Evolutionary conservation across 2,329 filamentous ascomycete species (phyloP), one percentile per base, ranked within the genome.

Genomic region (Calycina herbarum): DNA sequence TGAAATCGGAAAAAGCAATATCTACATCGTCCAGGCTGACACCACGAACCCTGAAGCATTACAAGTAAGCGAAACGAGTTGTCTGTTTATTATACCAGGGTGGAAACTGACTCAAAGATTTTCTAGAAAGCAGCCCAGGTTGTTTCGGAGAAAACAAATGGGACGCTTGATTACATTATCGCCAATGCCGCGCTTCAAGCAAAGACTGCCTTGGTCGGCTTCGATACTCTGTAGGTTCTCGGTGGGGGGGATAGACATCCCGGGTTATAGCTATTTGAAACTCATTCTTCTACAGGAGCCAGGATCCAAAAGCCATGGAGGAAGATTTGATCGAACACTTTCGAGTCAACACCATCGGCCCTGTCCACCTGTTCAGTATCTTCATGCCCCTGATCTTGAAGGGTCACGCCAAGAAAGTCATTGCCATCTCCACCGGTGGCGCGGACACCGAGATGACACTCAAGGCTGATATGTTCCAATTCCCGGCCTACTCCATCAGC

Each of bases 331-430:
- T 68, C 1, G 31, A 73, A 10, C 15, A 61, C 0, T 81, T 82
- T 69, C 72, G 80, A 3, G 75, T 77, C 69, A 88, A 88, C 64
- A 81, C 82, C 13, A 59, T 85, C 17, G 83, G 79, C 57, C 80
- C 82, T 64, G 76, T 87, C 62, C 79, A 87, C 66, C 77, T 85
- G 0, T 80, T 83, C 74, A 82, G 83, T 69, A 66, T 80, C 1
- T 85, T 84, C 71, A 54, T 83, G 1, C 85, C 86, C 0, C 77
- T 87, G 0, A 74, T 89, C 45, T 73, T 79, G 1, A 81, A 83
- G 57, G 81, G 85, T 5, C 69, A 75, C 0, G 71, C 66, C 17
- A 88, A 87, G 73, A 88, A 87, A 71, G 77, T 85, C n/a, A 79
- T 85, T 45, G 68, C 78, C 15, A 78, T 88, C 5, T 79, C 81